Evolutionary conservation across 192 early-diverging fungal genomes (phyloP).

Genomic region (Thoreauomyces humboldtii): DNA sequence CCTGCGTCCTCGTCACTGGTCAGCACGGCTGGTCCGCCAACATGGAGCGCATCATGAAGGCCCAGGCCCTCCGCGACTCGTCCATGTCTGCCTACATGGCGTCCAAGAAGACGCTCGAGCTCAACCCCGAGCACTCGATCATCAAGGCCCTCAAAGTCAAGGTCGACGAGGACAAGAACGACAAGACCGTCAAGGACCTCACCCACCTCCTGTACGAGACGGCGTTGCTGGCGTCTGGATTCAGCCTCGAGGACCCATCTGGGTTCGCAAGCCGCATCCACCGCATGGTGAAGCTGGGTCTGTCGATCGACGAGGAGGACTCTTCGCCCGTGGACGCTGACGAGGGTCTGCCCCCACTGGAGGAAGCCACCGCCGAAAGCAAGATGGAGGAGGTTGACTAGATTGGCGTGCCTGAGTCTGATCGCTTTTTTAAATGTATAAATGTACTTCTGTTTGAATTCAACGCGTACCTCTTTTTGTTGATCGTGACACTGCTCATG

Average conservation of each 20-base stretch:
- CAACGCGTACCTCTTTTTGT: too few relatives aligned
- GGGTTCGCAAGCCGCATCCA: conserved; percentile 93
- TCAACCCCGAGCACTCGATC: conserved; percentile 95
- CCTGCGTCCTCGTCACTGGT: conserved; percentile 97
- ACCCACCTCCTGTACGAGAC: conserved; percentile 95
- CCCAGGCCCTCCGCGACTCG: conserved; percentile 97
- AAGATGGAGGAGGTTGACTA: conserved; percentile 67
- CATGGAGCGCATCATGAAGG: conserved; percentile 99
- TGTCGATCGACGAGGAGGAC: conserved; percentile 89
- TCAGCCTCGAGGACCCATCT: conserved; percentile 93
- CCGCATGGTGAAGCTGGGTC: conserved; percentile 99
- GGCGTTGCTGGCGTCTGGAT: conserved; percentile 93
- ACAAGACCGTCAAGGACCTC: conserved; percentile 97
- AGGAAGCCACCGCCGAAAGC: conserved; percentile 53
- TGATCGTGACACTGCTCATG: too few relatives aligned
- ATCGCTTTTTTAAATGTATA: too few relatives aligned
- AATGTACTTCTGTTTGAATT: too few relatives aligned
- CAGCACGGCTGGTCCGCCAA: conserved; percentile 99
- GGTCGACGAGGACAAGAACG: conserved; percentile 92
- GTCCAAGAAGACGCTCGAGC: conserved; percentile 98
- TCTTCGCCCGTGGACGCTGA: conserved; percentile 28
- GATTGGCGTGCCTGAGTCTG: too few relatives aligned
- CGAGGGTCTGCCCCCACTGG: conserved; percentile 59
- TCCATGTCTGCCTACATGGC: conserved; percentile 99
- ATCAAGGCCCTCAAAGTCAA: conserved; percentile 92